phyloP scores from a whole-genome alignment of 495 filamentous ascomycete species.

The Xylaria bambusicola region DNA sequence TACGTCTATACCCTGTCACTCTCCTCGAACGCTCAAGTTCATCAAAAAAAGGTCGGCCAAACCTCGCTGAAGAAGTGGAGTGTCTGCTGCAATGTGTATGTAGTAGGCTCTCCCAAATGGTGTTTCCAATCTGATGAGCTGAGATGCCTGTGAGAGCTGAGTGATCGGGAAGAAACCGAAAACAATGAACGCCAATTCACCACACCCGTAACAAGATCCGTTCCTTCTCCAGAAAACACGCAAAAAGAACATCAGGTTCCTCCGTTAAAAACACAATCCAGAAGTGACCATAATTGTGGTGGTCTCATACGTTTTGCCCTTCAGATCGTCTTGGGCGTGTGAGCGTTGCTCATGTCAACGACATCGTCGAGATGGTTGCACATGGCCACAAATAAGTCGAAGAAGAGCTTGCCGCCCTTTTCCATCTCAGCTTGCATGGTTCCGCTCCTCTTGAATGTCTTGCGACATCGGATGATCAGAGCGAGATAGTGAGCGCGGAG shows the following conservation, averaged over 20 bases:
- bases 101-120: conserved; percentile 47
- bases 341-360: conserved; percentile 60
- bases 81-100: conserved; percentile 27
- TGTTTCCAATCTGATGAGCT: conserved; percentile 51
- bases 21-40: conserved; percentile 36
- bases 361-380: conserved; percentile 95
- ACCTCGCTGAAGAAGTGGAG: conserved; percentile 53
- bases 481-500: conserved; percentile 93
- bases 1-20: conserved; percentile 38
- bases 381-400: conserved; percentile 96
- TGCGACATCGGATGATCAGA: conserved; percentile 88
- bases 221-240: conserved; percentile 27
- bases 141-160: conserved; percentile 38
- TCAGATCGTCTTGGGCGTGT: conserved; percentile 54
- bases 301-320: conserved; percentile 23
- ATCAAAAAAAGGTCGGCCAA: conserved; percentile 47
- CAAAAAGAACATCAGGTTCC: not conserved
- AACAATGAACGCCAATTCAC: conserved; percentile 29
- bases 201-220: conserved; percentile 20
- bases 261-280: conserved; percentile 19
- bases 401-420: conserved; percentile 85
- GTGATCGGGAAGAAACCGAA: conserved; percentile 39
- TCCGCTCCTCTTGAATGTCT: conserved; percentile 93
- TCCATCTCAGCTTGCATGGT: conserved; percentile 99
- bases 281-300: conserved; percentile 27